These are phyloP conservation scores for Schoenoplectus tabernaemontani DNA, from an alignment of 202 grass and related monocot species.

Conservation along the genomic window DNA sequence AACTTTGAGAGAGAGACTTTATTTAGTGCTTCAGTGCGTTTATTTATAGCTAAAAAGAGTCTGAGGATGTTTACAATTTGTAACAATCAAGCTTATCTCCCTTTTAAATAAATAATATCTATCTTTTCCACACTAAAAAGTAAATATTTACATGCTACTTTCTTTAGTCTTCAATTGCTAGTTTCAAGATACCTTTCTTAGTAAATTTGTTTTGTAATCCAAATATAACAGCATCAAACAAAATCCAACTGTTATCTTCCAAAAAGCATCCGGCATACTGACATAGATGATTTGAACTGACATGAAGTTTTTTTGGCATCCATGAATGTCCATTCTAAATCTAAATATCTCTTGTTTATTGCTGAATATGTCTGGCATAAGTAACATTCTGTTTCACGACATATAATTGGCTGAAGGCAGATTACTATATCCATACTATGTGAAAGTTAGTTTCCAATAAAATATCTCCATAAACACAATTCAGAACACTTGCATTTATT, in stretches of 20 bases:
- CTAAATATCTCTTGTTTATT: too few species aligned
- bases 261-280: background rate
- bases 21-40: background rate
- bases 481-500: background rate
- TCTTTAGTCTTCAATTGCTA: too few species aligned
- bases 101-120: background rate
- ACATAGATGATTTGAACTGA: background rate
- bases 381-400: too few species aligned
- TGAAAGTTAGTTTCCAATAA: background rate
- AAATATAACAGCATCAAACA: background rate
- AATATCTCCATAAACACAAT: background rate
- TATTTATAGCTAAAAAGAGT: background rate
- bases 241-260: background rate
- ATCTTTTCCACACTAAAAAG: background rate
- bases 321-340: too few species aligned
- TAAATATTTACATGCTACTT: too few species aligned
- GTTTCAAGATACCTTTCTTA: background rate
- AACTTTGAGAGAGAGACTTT: too few species aligned
- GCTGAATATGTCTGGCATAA: background rate
- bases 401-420: background rate
- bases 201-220: background rate
- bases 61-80: background rate
- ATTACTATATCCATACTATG: background rate
- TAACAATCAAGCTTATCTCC: background rate
- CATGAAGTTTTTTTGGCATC: too few species aligned